phyloP scores from a whole-genome alignment of 306 rosid genomes.

The Ammopiptanthus mongolicus region DNA sequence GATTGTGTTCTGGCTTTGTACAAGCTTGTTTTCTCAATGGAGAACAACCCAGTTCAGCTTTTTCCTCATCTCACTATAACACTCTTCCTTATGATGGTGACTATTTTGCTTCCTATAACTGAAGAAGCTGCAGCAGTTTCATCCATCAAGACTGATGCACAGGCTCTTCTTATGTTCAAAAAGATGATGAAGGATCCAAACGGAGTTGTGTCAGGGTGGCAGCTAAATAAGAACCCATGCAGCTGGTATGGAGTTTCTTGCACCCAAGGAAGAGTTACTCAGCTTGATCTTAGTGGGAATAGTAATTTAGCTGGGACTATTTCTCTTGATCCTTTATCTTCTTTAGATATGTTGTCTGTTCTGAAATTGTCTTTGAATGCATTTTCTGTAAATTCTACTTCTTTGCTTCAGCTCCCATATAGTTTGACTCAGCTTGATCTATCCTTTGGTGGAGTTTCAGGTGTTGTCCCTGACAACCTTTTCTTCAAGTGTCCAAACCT shows the following conservation, averaged over 20 bases:
- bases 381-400: slow-evolving; percentile 66
- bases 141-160: slow-evolving; percentile 63
- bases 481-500: slow-evolving; percentile 75
- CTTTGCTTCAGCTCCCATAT: slow-evolving; percentile 72
- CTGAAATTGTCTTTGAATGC: slow-evolving; percentile 57
- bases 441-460: slow-evolving; percentile 55
- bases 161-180: slow-evolving; percentile 69
- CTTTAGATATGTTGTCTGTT: slow-evolving; percentile 63
- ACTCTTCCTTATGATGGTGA: slow-evolving; percentile 26
- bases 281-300: slow-evolving; percentile 57
- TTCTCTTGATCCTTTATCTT: slow-evolving; percentile 54
- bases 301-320: slow-evolving; percentile 39
- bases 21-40: slow-evolving; percentile 62
- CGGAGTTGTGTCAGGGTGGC: slow-evolving; percentile 64
- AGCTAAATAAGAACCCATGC: slow-evolving; percentile 54
- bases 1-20: slow-evolving; percentile 25
- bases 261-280: slow-evolving; percentile 56
- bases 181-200: slow-evolving; percentile 64
- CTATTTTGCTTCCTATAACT: slow-evolving; percentile 33
- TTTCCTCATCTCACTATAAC: slow-evolving; percentile 33
- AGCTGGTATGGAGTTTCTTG: slow-evolving; percentile 82
- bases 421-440: slow-evolving; percentile 73
- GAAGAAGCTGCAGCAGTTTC: slow-evolving; percentile 30
- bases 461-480: slow-evolving; percentile 59
- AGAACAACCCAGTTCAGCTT: slow-evolving; percentile 43